Percentiles rank a stretch among this genome's conserved stretches.
Evolutionary conservation across 23 red algal species (phyloP).

Genomic region (Porphyridium purpureum): DNA sequence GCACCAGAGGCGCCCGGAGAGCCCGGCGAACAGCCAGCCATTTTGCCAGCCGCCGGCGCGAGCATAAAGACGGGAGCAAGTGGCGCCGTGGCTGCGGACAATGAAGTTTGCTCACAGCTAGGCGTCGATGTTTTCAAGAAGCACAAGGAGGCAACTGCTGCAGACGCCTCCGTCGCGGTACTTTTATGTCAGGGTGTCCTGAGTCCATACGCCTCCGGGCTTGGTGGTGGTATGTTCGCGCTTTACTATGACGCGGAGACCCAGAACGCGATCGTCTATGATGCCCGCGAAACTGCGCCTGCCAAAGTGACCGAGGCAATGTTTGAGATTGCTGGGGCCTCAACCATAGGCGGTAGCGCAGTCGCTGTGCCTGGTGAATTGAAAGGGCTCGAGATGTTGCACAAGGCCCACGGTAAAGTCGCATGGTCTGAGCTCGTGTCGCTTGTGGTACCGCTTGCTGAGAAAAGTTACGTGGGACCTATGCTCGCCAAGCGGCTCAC

Average conservation of each 20-base stretch:
- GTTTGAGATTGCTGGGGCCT: slow-evolving; percentile 4
- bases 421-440: slow-evolving; percentile 52
- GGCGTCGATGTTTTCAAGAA: slow-evolving; percentile 61
- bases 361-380: slow-evolving; percentile 86
- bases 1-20: no score
- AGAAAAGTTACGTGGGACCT: slow-evolving; percentile 36
- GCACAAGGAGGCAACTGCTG: slow-evolving; percentile 43
- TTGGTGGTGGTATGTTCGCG: slow-evolving; percentile 78
- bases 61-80: slow-evolving; percentile 22
- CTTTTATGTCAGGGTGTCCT: slow-evolving; percentile 88
- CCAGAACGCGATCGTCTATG: slow-evolving; percentile 20
- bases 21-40: no score
- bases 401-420: slow-evolving; percentile 32
- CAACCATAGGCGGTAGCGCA: slow-evolving; percentile 35
- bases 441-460: slow-evolving; percentile 33
- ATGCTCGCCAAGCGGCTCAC: slow-evolving; percentile 43
- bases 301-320: slow-evolving; percentile 11
- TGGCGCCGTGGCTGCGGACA: slow-evolving; percentile 82
- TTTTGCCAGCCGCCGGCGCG: no score
- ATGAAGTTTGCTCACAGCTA: slow-evolving; percentile 38
- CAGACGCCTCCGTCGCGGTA: slow-evolving; percentile 72
- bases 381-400: slow-evolving; percentile 42
- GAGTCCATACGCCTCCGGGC: slow-evolving; percentile 65
- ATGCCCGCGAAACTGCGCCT: slow-evolving; percentile 79
- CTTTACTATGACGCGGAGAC: slow-evolving; percentile 12